phyloP scores from a whole-genome alignment of 108 stramenopile species.

The Hondaea fermentalgiana region DNA sequence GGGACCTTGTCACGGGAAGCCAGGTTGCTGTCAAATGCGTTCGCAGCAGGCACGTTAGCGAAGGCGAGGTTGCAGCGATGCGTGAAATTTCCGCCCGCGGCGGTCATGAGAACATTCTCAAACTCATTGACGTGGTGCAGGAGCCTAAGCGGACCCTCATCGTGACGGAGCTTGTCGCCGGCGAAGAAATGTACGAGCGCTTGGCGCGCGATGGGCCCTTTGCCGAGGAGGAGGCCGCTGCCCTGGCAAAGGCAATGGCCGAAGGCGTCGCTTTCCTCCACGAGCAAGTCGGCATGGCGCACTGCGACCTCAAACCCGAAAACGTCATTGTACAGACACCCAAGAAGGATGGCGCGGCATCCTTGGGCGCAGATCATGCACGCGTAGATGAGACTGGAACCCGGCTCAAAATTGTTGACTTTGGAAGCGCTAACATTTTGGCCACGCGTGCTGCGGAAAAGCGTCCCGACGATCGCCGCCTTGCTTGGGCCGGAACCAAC shows the following conservation, averaged over 20 bases:
- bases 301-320: slow-evolving; percentile 10
- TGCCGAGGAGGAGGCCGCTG: background rate
- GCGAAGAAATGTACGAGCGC: background rate
- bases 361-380: too few relatives aligned
- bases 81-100: background rate
- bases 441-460: background rate
- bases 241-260: background rate
- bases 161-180: background rate
- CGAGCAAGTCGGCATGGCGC: background rate
- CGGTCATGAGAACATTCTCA: background rate
- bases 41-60: background rate
- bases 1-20: background rate
- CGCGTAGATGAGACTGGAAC: background rate
- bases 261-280: background rate
- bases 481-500: background rate
- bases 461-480: background rate
- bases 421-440: background rate
- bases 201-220: background rate
- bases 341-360: too few relatives aligned
- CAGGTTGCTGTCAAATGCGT: background rate
- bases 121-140: background rate
- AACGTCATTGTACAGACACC: background rate
- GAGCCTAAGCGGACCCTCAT: background rate
- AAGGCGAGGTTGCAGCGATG: background rate
- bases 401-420: background rate